Percentiles rank a stretch among this genome's conserved stretches.
These are phyloP conservation scores for Theobroma cacao DNA, from an alignment of 345 rosid species.

Conservation along the genomic window DNA sequence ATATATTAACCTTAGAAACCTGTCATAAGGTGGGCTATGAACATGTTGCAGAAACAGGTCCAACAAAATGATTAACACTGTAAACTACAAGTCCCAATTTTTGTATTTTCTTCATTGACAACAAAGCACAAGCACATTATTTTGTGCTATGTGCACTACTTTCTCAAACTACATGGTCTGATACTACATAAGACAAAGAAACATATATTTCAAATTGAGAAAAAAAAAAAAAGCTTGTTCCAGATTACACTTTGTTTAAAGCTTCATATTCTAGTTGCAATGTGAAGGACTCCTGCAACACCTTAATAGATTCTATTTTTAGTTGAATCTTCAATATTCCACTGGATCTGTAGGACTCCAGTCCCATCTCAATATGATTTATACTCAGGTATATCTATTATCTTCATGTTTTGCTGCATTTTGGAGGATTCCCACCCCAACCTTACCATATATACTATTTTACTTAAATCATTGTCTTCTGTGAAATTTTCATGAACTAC, in stretches of 20 bases:
- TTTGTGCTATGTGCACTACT: background rate
- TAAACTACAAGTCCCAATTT: background rate
- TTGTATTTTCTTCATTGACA: background rate
- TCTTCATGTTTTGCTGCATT: background rate
- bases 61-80: background rate
- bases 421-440: background rate
- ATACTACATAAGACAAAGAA: background rate
- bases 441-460: background rate
- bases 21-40: background rate
- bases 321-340: background rate
- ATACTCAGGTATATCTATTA: background rate
- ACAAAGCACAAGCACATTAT: background rate
- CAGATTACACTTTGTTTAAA: background rate
- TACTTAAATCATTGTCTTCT: background rate
- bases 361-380: background rate
- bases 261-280: background rate
- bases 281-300: background rate
- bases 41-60: background rate
- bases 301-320: background rate
- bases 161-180: background rate
- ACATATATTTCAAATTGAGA: background rate
- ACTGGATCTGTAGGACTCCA: background rate
- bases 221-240: background rate
- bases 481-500: background rate
- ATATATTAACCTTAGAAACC: background rate